A percentile compares a stretch with the other conserved stretches of the same genome.
These are phyloP conservation scores for Colletotrichum godetiae DNA, from an alignment of 2,329 filamentous ascomycete species.

Conservation along the genomic window DNA sequence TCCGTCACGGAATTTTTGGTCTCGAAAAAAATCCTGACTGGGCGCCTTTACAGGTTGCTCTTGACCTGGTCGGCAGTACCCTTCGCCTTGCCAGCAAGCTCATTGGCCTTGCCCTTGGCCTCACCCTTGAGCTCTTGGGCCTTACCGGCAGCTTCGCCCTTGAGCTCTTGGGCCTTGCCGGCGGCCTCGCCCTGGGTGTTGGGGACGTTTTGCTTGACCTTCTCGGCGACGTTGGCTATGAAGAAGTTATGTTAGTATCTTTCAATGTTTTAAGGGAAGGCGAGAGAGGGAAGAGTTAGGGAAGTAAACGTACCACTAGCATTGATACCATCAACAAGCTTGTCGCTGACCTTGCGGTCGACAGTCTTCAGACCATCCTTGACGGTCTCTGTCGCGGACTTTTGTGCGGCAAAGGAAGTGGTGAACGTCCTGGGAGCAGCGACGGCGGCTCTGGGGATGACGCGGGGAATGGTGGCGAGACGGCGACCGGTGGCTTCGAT, in stretches of 20 bases:
- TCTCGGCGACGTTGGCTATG: slow-evolving; percentile 54
- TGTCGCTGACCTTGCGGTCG: slow-evolving; percentile 70
- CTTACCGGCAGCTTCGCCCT: slow-evolving; percentile 54
- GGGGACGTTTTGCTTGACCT: slow-evolving; percentile 59
- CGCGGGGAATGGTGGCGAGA: slow-evolving; percentile 45
- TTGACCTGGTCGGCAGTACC: slow-evolving; percentile 54
- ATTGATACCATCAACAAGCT: slow-evolving; percentile 71
- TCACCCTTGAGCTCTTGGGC: slow-evolving; percentile 49
- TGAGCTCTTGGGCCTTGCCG: slow-evolving; percentile 49
- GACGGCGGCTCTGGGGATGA: slow-evolving; percentile 51
- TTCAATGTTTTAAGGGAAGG: too few relatives aligned
- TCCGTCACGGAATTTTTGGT: neutral
- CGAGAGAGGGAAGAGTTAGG: too few relatives aligned
- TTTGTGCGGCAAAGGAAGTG: slow-evolving; percentile 56
- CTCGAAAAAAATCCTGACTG: neutral
- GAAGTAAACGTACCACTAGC: slow-evolving; percentile 63
- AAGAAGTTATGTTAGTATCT: slow-evolving; percentile 9
- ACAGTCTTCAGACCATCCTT: slow-evolving; percentile 71
- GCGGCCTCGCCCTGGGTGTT: slow-evolving; percentile 51
- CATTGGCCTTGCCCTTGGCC: slow-evolving; percentile 47
- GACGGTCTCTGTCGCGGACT: slow-evolving; percentile 63
- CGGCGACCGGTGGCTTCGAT: slow-evolving; percentile 58
- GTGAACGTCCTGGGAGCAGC: slow-evolving; percentile 62
- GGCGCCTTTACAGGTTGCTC: slow-evolving; percentile 41
- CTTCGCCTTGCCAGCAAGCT: slow-evolving; percentile 54